Percentiles rank a stretch among this genome's conserved stretches.
phyloP scores from a whole-genome alignment of 176 grass and related monocot genomes.

The Cenchrus purpureus region DNA sequence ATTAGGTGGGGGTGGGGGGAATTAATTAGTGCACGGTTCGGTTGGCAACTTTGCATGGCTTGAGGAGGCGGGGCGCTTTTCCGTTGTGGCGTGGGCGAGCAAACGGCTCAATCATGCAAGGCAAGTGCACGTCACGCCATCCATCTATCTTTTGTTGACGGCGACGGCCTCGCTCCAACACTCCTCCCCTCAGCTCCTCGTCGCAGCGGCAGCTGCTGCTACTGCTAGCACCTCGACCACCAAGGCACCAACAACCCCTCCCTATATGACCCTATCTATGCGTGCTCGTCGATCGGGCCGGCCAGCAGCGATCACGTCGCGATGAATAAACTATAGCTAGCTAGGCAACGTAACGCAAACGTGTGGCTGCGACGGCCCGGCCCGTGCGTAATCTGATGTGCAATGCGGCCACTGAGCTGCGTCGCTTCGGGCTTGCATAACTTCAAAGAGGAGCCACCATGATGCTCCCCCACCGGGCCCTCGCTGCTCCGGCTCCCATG shows the following conservation, averaged over 20 bases:
- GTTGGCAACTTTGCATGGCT: slow-evolving; percentile 55
- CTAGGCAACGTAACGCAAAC: neutral
- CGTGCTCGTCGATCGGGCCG: neutral
- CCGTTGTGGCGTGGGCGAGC: slow-evolving; percentile 33
- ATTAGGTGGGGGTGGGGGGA: slow-evolving; percentile 39
- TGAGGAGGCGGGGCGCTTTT: slow-evolving; percentile 15
- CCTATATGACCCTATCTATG: neutral
- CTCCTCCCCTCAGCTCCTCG: neutral
- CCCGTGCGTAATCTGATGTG: slow-evolving; percentile 45
- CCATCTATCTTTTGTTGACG: slow-evolving; percentile 52
- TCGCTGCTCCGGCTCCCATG: too few relatives aligned
- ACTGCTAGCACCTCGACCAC: too few relatives aligned
- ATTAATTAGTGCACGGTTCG: slow-evolving; percentile 56
- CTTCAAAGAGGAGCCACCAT: slow-evolving; percentile 83
- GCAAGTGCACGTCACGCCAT: slow-evolving; percentile 58
- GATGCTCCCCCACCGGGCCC: slow-evolving; percentile 11
- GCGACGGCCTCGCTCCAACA: slow-evolving; percentile 25
- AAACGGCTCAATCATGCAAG: slow-evolving; percentile 59
- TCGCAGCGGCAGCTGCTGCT: neutral
- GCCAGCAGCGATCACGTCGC: neutral
- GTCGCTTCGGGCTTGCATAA: slow-evolving; percentile 54
- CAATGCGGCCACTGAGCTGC: slow-evolving; percentile 39
- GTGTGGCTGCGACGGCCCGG: neutral
- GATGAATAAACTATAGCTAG: slow-evolving; percentile 3
- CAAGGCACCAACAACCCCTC: slow-evolving; percentile 6